phyloP scores from a whole-genome alignment of 1,284 basidiomycete genomes.

The Pseudozyma thailandica region DNA sequence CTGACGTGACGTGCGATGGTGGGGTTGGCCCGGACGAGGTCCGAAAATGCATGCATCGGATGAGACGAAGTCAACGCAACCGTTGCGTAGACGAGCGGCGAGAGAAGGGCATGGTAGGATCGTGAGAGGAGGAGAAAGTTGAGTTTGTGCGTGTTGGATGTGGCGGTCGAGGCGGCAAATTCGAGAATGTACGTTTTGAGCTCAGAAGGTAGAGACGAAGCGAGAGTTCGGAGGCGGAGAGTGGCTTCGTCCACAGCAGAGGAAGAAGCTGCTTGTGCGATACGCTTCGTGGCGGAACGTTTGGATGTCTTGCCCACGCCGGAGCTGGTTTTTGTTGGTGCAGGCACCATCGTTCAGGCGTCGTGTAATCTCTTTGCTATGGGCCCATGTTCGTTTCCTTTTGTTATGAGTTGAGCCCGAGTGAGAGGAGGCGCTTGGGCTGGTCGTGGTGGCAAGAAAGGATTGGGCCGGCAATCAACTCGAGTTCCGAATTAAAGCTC shows the following conservation, averaged over 20 bases:
- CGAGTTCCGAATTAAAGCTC: constrained; percentile 1
- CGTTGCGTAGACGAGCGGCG: constrained; percentile 38
- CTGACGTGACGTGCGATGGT: constrained; percentile 51
- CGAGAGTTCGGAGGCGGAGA: constrained; percentile 21
- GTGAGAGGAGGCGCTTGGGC: background rate
- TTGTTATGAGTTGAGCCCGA: too few species aligned
- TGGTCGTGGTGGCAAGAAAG: constrained; percentile 5
- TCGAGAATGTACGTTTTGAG: constrained; percentile 43
- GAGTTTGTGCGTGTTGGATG: constrained; percentile 17
- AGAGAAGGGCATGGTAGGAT: constrained; percentile 33
- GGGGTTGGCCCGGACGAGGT: constrained; percentile 26
- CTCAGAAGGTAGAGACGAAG: constrained; percentile 42
- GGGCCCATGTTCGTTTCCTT: too few species aligned
- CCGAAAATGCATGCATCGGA: constrained; percentile 45
- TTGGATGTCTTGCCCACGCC: constrained; percentile 20
- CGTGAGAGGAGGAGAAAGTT: constrained; percentile 43
- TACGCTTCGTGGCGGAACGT: constrained; percentile 4
- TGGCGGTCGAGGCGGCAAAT: constrained; percentile 24
- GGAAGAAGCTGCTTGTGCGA: constrained; percentile 1
- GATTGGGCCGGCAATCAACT: background rate
- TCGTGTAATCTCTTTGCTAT: too few species aligned
- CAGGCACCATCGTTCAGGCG: constrained; percentile 28
- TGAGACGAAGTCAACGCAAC: constrained; percentile 39
- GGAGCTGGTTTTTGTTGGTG: constrained; percentile 26
- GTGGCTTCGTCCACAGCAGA: constrained; percentile 13